Evolutionary conservation across 768 basidiomycete species (phyloP).

Genomic region (Crepidotus variabilis): DNA sequence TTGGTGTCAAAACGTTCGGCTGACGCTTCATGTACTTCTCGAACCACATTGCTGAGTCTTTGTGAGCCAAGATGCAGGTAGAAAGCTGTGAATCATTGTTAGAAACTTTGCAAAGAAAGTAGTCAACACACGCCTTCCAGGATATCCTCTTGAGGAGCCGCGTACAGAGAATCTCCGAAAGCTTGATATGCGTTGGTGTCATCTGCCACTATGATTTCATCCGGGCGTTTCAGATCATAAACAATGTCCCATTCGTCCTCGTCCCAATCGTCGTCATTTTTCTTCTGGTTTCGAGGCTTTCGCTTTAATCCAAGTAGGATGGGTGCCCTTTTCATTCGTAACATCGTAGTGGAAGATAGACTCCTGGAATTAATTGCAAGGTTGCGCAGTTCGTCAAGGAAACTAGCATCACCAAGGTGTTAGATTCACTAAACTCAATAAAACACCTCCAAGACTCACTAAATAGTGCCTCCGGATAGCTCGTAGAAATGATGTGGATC

Average conservation of each 20-base stretch:
- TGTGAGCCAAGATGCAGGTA: constrained; percentile 75
- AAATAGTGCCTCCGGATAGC: constrained; percentile 62
- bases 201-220: constrained; percentile 79
- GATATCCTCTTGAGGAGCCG: constrained; percentile 86
- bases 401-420: constrained; percentile 41
- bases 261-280: constrained; percentile 41
- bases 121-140: constrained; percentile 59
- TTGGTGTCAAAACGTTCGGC: constrained; percentile 47
- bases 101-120: neutral
- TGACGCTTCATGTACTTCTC: constrained; percentile 69
- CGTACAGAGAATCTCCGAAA: constrained; percentile 74
- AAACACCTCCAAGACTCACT: constrained; percentile 57
- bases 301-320: constrained; percentile 76
- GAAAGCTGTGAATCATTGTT: constrained; percentile 44
- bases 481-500: constrained; percentile 72
- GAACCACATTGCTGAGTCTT: constrained; percentile 66
- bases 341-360: constrained; percentile 46
- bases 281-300: constrained; percentile 34
- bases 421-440: neutral
- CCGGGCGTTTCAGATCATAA: constrained; percentile 69
- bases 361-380: constrained; percentile 75
- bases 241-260: constrained; percentile 71
- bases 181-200: constrained; percentile 77
- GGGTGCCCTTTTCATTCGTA: constrained; percentile 64
- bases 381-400: constrained; percentile 77